Base-by-base conservation (phyloP, 1,139 yeast species). In the Taphrina wiesneri region DNA sequence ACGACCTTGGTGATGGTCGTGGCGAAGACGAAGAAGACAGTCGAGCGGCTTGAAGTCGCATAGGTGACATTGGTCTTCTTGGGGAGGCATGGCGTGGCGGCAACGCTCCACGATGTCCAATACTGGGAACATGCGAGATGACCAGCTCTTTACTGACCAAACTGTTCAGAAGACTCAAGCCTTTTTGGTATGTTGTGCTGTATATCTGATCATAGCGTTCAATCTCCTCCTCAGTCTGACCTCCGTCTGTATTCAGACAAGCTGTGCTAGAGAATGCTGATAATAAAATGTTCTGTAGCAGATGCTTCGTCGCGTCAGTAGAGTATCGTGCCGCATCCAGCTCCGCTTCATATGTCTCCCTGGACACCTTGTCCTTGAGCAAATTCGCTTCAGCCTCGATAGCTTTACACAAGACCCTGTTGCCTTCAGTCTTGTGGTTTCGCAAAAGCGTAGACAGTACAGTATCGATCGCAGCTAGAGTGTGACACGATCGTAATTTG, bases 401-500 rank as follows among this genome's bases (percentile, higher is more conserved):
- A 23, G 64, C 64, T 41, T 60, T 60, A 52, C 64, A 60, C 19
- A 60, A 46, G 3, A 60, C 41, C 21, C 56, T 36, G 23, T 41
- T 25, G 19, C 21, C 25, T n/a, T 60, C 64, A 13, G 57, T 56
- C 30, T 60, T 60, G 57, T 49, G 30, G 43, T 51, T 60, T 15
- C 64, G 64, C 41, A 60, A 21, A 13, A 60, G 64, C 4, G 64
- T 49, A 2, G 64, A 39, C 13, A 32, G n/a, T 13, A 60, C 57
- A 6, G 64, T 60, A 30, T 60, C 64, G 21, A 60, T 60, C 19
- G 64, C 64, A 32, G 56, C 56, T 19, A 60, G 28, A n/a, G 64
- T 60, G 5, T 52, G 56, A 43, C 64, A 60, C 5, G 64, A 60
- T 5, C 57, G 57, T 17, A 60, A 52, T 9, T 53, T 41, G 34